phyloP scores from a whole-genome alignment of 2,329 filamentous ascomycete genomes.

The Alternaria consortialis region DNA sequence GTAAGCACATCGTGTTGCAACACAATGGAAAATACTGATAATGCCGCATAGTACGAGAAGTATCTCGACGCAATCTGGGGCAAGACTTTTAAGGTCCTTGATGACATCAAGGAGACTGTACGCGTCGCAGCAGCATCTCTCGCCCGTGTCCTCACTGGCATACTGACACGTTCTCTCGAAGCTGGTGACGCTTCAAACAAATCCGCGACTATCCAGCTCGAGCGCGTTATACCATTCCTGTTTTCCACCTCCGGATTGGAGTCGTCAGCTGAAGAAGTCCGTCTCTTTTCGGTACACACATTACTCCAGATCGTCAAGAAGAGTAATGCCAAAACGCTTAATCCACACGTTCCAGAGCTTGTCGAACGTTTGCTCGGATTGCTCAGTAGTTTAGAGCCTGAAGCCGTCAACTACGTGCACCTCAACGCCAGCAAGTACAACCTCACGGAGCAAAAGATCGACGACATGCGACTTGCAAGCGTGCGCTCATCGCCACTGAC shows the following conservation, averaged over 20 bases:
- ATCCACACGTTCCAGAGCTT: constrained; percentile 82
- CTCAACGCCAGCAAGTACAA: constrained; percentile 86
- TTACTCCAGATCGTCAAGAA: constrained; percentile 91
- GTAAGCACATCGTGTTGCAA: constrained; percentile 24
- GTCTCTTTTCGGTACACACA: constrained; percentile 79
- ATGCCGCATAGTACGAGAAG: constrained; percentile 70
- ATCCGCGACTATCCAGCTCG: constrained; percentile 80
- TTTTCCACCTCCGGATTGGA: constrained; percentile 89
- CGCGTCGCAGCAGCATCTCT: constrained; percentile 81
- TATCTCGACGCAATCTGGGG: constrained; percentile 88
- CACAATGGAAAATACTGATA: constrained; percentile 5
- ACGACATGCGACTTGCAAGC: constrained; percentile 82
- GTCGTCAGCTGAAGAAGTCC: constrained; percentile 86
- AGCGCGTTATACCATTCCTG: constrained; percentile 88
- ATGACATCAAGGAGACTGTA: constrained; percentile 95
- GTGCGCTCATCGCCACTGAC: constrained; percentile 89
- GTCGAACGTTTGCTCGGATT: constrained; percentile 82
- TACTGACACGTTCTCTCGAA: constrained; percentile 85
- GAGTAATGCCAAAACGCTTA: constrained; percentile 75
- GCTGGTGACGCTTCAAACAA: constrained; percentile 73
- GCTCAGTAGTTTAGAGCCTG: constrained; percentile 86
- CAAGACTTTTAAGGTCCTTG: constrained; percentile 86
- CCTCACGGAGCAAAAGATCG: constrained; percentile 86
- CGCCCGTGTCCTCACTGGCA: constrained; percentile 84
- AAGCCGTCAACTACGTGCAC: constrained; percentile 91